Base-by-base conservation (phyloP, 2,329 filamentous ascomycete genomes). In the Ophiostoma ulmi region DNA sequence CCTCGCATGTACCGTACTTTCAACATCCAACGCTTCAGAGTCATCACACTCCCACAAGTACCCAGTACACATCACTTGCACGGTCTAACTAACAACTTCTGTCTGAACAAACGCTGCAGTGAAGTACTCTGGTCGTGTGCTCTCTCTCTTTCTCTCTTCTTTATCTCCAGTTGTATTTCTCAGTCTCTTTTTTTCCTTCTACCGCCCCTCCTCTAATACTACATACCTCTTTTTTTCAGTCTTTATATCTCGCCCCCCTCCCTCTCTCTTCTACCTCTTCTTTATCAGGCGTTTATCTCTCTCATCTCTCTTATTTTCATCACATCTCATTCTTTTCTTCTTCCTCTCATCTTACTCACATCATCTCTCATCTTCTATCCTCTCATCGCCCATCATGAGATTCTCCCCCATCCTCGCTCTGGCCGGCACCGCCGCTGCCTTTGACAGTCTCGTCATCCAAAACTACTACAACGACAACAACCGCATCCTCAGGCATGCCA, bases 401-500 rank as follows among this genome's bases (percentile, higher is more conserved):
- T 4, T 65, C 36, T 22, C 17, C 35, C 7, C 61, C 20, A 17
- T 65, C 63, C 31, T 36, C 11, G 67, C 67, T n/a, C 44, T 69
- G 5, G 66, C 64, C 8, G 67, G 65, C 44, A 35, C 68, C 20
- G 68, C 52, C 48, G 48, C 65, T 44, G 10, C 20, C 48, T 65
- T 55, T 66, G 70, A 64, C 39, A 69, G 44, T 36, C 65, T 72
- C 26, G 17, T 69, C n/a, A 55, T 70, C 69, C 69, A 69, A 22
- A 20, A 55, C 69, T 20, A n/a, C n/a, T 39, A 71, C 52, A 26
- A 5, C 70, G 48, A 35, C 65, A 39, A 55, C 68, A 70, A 71
- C 80, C 68, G 78, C 78, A 38, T 80, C 80, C 26, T 77, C 74
- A 72, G 84, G 82, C 72, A 84, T 81, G 52, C 79, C 78, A 73